phyloP scores from a whole-genome alignment of 306 rosid species.

The cucumber (Cucumis sativus) region Cucumber_9930_V3 NC_026657.2:13070001-13070500 shows the following conservation, averaged over 20 bases:
- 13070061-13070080: slow-evolving; percentile 44
- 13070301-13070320: slow-evolving; percentile 52
- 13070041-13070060: slow-evolving; percentile 80
- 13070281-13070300: too few relatives aligned
- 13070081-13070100: too few relatives aligned
- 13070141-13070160: too few relatives aligned
- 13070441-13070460: neutral
- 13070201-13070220: too few relatives aligned
- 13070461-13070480: neutral
- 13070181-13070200: too few relatives aligned
- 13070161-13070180: too few relatives aligned
- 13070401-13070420: neutral
- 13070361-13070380: slow-evolving; percentile 63
- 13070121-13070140: too few relatives aligned
- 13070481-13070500: too few relatives aligned
- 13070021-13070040: slow-evolving; percentile 80
- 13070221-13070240: too few relatives aligned
- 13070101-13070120: too few relatives aligned
- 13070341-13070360: slow-evolving; percentile 79
- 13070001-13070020: slow-evolving; percentile 37
- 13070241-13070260: too few relatives aligned
- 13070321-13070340: slow-evolving; percentile 89
- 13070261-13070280: too few relatives aligned
- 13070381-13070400: neutral
- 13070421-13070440: neutral